Base-by-base conservation (phyloP, 345 rosid species). In the Acer negundo region DNA sequence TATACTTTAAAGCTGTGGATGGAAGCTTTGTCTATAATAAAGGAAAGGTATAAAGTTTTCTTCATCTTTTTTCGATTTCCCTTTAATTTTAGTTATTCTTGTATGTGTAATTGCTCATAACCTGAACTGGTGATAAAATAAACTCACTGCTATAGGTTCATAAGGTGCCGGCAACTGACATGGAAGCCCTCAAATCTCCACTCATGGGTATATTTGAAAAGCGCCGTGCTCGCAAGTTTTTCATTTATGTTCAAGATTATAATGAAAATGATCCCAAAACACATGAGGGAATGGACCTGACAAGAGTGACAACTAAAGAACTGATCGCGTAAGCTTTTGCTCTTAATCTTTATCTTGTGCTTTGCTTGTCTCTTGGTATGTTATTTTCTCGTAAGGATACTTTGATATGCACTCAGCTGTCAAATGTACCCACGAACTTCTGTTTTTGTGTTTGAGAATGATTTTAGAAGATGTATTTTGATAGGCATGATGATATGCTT, bases 151-250 rank as follows among this genome's bases (percentile, higher is more conserved):
- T 53, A 73, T 82, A 96, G 99, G 95, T 94, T 67, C 95, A 96
- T 82, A 96, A 94, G 80, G 99, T 96, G 80, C 99, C 99, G 23
- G 93, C 98, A 73, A 96, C 90, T 82, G 98, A 91, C 76, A 86
- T 92, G 92, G 99, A 96, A 79, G 98, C 99, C 0, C 89, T 96
- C 51, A 93, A 90, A 82, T 94, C 99, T 82, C 93, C 99, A 67
- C 90, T 96, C 49, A 96, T 94, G 99, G 99, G 99, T 77, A 80
- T 96, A 76, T 96, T 96, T 83, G 99, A 96, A 80, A 96, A 96
- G 85, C 97, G 95, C n/a, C 93, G 97, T 31, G 96, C 97, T 67
- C 91, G 97, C 47, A 96, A 96, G 83, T 93, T 94, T 83, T 89
- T 96, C 86, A 81, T 90, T 24, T 94, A 87, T 67, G 99, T 94